Evolutionary conservation across 2,329 filamentous ascomycete species (phyloP).

Genomic region (Sporothrix curviconia): DNA sequence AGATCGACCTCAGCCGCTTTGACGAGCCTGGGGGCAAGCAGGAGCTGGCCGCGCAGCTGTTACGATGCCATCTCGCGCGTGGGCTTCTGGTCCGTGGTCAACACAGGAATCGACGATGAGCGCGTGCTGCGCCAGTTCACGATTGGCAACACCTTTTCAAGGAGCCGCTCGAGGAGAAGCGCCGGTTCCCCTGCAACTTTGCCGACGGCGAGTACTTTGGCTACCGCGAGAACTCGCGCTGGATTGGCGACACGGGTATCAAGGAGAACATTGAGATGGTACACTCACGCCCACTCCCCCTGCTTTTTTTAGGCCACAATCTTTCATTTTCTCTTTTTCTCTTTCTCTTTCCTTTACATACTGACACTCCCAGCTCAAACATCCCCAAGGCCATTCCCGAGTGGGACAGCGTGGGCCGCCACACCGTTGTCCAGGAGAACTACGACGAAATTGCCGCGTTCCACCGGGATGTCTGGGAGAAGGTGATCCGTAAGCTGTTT

Average conservation of each 20-base stretch:
- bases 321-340: not conserved
- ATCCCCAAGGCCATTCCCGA: constrained; percentile 37
- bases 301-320: too few species aligned
- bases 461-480: constrained; percentile 29
- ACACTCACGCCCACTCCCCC: not conserved
- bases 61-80: constrained; percentile 38
- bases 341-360: not conserved
- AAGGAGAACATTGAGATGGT: constrained; percentile 48
- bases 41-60: constrained; percentile 41
- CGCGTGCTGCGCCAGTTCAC: constrained; percentile 40
- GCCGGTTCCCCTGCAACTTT: constrained; percentile 22
- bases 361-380: constrained; percentile 29
- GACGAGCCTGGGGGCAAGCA: constrained; percentile 45
- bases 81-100: constrained; percentile 35
- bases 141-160: constrained; percentile 44
- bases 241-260: constrained; percentile 28
- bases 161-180: constrained; percentile 38
- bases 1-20: constrained; percentile 46
- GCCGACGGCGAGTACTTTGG: constrained; percentile 37
- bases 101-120: constrained; percentile 32
- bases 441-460: constrained; percentile 40
- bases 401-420: constrained; percentile 17
- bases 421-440: constrained; percentile 32
- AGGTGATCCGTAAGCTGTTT: constrained; percentile 19
- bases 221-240: constrained; percentile 34